Conservation (phyloP, 2,329 filamentous ascomycete genomes). For the Xylariales sp. region DNA sequence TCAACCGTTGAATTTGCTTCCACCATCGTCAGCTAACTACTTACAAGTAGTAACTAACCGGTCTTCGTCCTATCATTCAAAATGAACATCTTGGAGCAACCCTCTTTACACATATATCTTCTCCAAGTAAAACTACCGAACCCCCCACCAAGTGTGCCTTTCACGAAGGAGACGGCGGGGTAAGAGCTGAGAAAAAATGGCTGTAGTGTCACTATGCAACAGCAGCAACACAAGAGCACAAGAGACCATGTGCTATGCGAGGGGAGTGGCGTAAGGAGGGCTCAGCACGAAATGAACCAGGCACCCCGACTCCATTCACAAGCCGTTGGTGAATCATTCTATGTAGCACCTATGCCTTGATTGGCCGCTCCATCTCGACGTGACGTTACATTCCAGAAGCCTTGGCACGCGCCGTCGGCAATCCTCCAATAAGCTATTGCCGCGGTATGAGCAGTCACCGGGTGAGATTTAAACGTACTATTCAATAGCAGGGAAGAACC, state of each 20-base stretch:
- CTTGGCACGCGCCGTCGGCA: constrained; percentile 35
- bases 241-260: constrained; percentile 29
- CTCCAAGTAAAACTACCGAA: neutral
- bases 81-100: constrained; percentile 16
- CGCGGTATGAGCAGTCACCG: constrained; percentile 31
- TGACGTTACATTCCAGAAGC: constrained; percentile 42
- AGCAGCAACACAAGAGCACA: constrained; percentile 17
- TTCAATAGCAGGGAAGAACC: constrained; percentile 23
- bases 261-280: constrained; percentile 27
- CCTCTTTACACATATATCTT: constrained; percentile 1
- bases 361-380: constrained; percentile 37
- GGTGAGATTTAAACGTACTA: constrained; percentile 24
- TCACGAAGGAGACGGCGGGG: constrained; percentile 18
- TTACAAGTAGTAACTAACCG: neutral
- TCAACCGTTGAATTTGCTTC: constrained; percentile 19
- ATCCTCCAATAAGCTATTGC: constrained; percentile 35
- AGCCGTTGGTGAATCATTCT: constrained; percentile 30
- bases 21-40: constrained; percentile 1
- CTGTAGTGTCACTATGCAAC: constrained; percentile 35
- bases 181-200: constrained; percentile 15
- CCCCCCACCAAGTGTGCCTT: neutral
- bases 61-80: constrained; percentile 4
- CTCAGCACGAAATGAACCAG: constrained; percentile 24
- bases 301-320: constrained; percentile 22
- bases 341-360: constrained; percentile 12